phyloP scores from a whole-genome alignment of 2,329 filamentous ascomycete genomes.

The Teratosphaeriaceae sp. region DNA sequence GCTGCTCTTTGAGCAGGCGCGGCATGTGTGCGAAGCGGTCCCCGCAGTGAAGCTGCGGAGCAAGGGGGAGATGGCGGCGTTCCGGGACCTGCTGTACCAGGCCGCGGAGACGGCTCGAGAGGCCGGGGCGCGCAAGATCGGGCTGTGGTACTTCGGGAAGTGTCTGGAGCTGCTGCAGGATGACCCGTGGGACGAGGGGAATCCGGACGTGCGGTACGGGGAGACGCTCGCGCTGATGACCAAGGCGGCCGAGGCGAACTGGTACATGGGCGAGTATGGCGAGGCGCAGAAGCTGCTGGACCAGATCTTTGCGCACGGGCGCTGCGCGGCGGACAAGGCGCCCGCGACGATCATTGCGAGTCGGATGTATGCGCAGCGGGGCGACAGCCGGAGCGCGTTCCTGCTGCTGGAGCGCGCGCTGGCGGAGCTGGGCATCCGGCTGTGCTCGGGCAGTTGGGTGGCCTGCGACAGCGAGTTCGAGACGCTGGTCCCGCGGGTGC shows the following conservation, averaged over 20 bases:
- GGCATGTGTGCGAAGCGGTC: constrained; percentile 73
- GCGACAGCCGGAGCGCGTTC: constrained; percentile 64
- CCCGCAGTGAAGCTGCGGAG: constrained; percentile 64
- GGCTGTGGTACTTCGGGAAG: constrained; percentile 71
- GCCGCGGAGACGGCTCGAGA: constrained; percentile 73
- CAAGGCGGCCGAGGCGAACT: constrained; percentile 73
- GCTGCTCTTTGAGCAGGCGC: constrained; percentile 63
- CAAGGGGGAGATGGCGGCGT: constrained; percentile 41
- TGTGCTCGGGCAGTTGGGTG: constrained; percentile 60
- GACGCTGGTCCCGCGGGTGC: constrained; percentile 22
- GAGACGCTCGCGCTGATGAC: constrained; percentile 78
- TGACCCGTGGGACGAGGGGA: constrained; percentile 63
- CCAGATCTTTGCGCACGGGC: constrained; percentile 63
- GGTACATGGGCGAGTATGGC: constrained; percentile 66
- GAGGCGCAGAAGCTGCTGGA: constrained; percentile 63
- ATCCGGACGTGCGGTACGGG: constrained; percentile 70
- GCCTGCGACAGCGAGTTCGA: constrained; percentile 72
- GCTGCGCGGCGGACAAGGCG: constrained; percentile 69
- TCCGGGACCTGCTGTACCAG: constrained; percentile 68
- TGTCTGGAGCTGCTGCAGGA: constrained; percentile 74
- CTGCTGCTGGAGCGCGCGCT: constrained; percentile 65
- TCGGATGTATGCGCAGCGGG: constrained; percentile 67
- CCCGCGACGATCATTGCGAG: constrained; percentile 79
- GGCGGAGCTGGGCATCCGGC: constrained; percentile 58
- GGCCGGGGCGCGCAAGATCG: constrained; percentile 74